Conservation (phyloP, 345 rosid species). For the Toxicodendron radicans region DNA sequence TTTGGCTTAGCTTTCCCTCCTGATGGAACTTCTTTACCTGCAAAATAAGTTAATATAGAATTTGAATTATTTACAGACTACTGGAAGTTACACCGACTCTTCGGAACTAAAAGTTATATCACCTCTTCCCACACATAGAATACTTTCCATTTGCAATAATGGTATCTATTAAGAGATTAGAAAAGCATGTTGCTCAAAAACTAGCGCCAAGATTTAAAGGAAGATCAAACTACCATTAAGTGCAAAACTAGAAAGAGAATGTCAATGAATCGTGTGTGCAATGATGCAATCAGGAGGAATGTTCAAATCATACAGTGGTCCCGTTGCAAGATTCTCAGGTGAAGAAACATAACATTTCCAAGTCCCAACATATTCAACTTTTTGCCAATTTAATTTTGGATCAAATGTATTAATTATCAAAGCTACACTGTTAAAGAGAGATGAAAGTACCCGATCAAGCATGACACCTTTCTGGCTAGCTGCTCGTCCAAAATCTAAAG, state of each 20-base stretch:
- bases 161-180: not conserved
- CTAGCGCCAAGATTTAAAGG: not conserved
- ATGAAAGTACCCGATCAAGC: conserved; percentile 81
- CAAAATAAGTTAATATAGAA: conserved; percentile 10
- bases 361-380: not conserved
- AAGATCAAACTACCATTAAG: not conserved
- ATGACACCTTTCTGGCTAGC: conserved; percentile 89
- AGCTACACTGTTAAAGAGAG: not conserved
- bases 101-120: not conserved
- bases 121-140: not conserved
- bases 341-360: not conserved
- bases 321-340: not conserved
- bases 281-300: not conserved
- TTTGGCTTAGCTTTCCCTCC: conserved; percentile 65
- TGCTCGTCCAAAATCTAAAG: conserved; percentile 83
- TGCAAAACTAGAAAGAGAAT: not conserved
- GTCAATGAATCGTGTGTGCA: not conserved
- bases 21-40: conserved; percentile 92
- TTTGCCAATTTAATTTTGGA: not conserved
- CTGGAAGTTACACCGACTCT: not conserved
- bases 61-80: not conserved
- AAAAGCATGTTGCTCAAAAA: not conserved
- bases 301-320: not conserved
- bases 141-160: not conserved
- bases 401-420: not conserved